These are phyloP conservation scores for Globisporangium cystogenes DNA, from an alignment of 352 stramenopile species.

Conservation along the genomic window DNA sequence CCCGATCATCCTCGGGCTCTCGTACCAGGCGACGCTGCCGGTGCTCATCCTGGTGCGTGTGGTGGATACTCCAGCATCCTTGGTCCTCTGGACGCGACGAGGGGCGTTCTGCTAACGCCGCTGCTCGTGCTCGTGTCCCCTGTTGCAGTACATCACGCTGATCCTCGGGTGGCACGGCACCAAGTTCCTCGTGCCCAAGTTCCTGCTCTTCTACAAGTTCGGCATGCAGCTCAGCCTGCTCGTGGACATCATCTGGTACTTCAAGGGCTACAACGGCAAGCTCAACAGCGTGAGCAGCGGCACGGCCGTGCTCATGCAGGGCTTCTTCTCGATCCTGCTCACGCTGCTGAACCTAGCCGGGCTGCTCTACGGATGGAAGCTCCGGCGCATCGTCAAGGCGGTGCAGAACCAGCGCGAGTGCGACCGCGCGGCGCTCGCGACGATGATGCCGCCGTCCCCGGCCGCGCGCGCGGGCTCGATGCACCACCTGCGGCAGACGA, in stretches of 20 bases:
- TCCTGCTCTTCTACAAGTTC: conserved; percentile 86
- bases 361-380: conserved; percentile 85
- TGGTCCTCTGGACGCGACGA: too few species aligned
- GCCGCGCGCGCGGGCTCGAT: conserved; percentile 25
- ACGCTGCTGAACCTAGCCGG: conserved; percentile 73
- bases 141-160: conserved; percentile 64
- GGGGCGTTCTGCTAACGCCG: too few species aligned
- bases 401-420: conserved; percentile 79
- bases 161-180: conserved; percentile 86
- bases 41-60: conserved; percentile 69
- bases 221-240: conserved; percentile 84
- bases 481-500: conserved; percentile 37
- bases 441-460: conserved; percentile 59
- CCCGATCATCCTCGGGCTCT: conserved; percentile 81
- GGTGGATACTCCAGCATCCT: too few species aligned
- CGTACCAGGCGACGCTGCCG: conserved; percentile 76
- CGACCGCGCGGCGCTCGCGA: conserved; percentile 71
- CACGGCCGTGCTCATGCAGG: conserved; percentile 82
- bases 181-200: conserved; percentile 84
- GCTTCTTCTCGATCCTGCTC: conserved; percentile 79
- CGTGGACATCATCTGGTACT: conserved; percentile 86
- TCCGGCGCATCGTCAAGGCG: conserved; percentile 81
- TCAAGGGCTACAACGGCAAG: conserved; percentile 82
- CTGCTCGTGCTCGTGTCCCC: too few species aligned
- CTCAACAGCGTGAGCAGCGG: conserved; percentile 64